Evolutionary conservation across 805 yeast species (phyloP).

Genomic region (Candida nitratophila): DNA sequence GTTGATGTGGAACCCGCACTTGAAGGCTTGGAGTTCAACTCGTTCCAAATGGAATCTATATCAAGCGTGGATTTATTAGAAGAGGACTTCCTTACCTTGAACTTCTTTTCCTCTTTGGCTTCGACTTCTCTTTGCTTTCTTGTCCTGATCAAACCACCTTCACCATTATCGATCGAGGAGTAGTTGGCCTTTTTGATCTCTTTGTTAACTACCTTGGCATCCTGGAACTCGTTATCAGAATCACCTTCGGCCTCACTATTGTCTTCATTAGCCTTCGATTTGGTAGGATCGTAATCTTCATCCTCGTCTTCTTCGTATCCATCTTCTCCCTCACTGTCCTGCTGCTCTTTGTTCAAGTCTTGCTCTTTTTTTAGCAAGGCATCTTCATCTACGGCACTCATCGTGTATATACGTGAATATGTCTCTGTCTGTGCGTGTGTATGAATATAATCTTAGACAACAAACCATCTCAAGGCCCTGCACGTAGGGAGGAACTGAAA

Average conservation of each 20-base stretch:
- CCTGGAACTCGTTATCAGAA: slow-evolving; percentile 22
- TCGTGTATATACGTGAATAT: neutral
- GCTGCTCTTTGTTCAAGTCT: slow-evolving; percentile 2
- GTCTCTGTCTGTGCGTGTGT: too few relatives aligned
- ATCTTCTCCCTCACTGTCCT: slow-evolving; percentile 29
- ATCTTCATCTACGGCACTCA: neutral
- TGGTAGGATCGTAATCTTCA: slow-evolving; percentile 45
- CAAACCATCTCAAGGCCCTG: too few relatives aligned
- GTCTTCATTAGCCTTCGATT: slow-evolving; percentile 12
- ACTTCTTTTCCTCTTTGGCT: slow-evolving; percentile 15
- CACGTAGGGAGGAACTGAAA: too few relatives aligned
- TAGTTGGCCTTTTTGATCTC: slow-evolving; percentile 32
- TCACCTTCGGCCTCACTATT: slow-evolving; percentile 29
- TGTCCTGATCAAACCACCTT: slow-evolving; percentile 65
- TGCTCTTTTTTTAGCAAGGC: neutral
- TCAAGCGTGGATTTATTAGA: slow-evolving; percentile 20
- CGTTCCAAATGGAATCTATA: slow-evolving; percentile 49
- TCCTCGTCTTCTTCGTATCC: slow-evolving; percentile 51
- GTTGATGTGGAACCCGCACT: neutral
- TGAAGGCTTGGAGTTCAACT: slow-evolving; percentile 30
- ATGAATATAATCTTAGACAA: too few relatives aligned
- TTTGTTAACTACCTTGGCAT: slow-evolving; percentile 17
- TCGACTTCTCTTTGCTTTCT: slow-evolving; percentile 54
- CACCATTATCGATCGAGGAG: slow-evolving; percentile 44
- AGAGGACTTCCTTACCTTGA: slow-evolving; percentile 14